Evolutionary conservation across 2,329 filamentous ascomycete species (phyloP).

Genomic region (Aspergillus carbonarius): DNA sequence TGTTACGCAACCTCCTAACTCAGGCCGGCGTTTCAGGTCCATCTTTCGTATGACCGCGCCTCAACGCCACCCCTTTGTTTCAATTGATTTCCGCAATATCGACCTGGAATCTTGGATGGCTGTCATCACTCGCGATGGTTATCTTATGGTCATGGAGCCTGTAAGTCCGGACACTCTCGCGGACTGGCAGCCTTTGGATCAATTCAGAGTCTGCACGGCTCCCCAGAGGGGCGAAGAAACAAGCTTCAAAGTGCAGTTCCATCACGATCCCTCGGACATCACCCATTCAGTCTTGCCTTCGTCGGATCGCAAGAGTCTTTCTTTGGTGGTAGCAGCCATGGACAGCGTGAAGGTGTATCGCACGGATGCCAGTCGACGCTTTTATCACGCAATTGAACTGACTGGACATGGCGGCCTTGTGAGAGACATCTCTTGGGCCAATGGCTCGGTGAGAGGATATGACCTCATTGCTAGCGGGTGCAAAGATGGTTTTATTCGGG

Average conservation of each 20-base stretch:
- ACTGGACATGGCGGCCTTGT: slow-evolving; percentile 73
- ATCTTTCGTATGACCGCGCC: slow-evolving; percentile 62
- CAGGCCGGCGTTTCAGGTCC: slow-evolving; percentile 76
- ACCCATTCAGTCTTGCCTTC: slow-evolving; percentile 76
- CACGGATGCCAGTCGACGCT: slow-evolving; percentile 70
- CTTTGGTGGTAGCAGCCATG: slow-evolving; percentile 83
- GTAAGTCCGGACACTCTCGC: slow-evolving; percentile 77
- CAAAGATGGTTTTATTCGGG: slow-evolving; percentile 83
- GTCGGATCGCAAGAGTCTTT: slow-evolving; percentile 75
- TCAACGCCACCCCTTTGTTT: slow-evolving; percentile 69
- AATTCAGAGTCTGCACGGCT: slow-evolving; percentile 69
- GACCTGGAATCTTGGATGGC: slow-evolving; percentile 82
- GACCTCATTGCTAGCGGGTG: slow-evolving; percentile 89
- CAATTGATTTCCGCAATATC: slow-evolving; percentile 82
- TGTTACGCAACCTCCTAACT: slow-evolving; percentile 69
- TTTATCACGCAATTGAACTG: slow-evolving; percentile 80
- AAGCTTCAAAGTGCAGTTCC: slow-evolving; percentile 81
- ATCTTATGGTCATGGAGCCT: slow-evolving; percentile 78
- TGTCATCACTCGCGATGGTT: slow-evolving; percentile 77
- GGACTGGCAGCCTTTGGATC: slow-evolving; percentile 73
- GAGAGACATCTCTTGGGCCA: slow-evolving; percentile 87
- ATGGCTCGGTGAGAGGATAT: slow-evolving; percentile 84
- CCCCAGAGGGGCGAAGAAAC: slow-evolving; percentile 81
- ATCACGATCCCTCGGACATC: slow-evolving; percentile 73
- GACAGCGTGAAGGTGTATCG: slow-evolving; percentile 79